Base-by-base conservation (phyloP, 2,329 filamentous ascomycete species). In the Monosporascus sp. region DNA sequence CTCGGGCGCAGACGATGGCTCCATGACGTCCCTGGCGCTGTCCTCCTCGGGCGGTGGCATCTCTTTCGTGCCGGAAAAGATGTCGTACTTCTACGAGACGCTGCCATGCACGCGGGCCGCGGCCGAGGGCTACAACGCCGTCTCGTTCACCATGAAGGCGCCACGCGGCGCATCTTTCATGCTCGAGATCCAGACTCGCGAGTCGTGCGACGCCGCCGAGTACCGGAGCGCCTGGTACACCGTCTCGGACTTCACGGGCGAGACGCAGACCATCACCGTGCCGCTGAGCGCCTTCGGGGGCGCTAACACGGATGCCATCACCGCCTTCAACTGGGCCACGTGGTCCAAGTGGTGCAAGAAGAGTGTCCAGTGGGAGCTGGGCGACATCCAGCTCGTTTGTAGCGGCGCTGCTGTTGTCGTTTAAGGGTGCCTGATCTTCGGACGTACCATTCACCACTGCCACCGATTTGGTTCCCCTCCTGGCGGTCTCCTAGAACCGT, bases 101-200 rank as follows among this genome's bases (percentile, higher is more conserved):
- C 69, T 77, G 48, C 55, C 63, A 2, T 78, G 75, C 64, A 65
- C 73, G 59, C 66, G 69, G 26, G 71, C 72, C 6, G 65, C 61
- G 7, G 64, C 60, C 17, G 67, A 71, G 48, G 69, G 69, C 51
- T 76, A 76, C 61, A 69, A 66, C 57, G 71, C 70, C 2, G 55
- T 78, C 41, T 71, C 69, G 31, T 77, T 78, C 61, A 65, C 63
- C 16, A 61, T 76, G 52, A 75, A 73, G 58, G 74, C 70, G 7
- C 73, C 73, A 4, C 8, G 5, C 1, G n/a, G 60, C 69, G 19
- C 67, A 64, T 38, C 69, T 66, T 46, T 71, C 66, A 26, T 65
- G 70, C 31, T 78, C 11, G 75, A 77, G 61, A 66, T 78, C 26
- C 76, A 77, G 60, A 75, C 73, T n/a, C 68, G 68, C 55, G 63